phyloP scores from a whole-genome alignment of 2,329 filamentous ascomycete genomes.

The Oidium heveae region DNA sequence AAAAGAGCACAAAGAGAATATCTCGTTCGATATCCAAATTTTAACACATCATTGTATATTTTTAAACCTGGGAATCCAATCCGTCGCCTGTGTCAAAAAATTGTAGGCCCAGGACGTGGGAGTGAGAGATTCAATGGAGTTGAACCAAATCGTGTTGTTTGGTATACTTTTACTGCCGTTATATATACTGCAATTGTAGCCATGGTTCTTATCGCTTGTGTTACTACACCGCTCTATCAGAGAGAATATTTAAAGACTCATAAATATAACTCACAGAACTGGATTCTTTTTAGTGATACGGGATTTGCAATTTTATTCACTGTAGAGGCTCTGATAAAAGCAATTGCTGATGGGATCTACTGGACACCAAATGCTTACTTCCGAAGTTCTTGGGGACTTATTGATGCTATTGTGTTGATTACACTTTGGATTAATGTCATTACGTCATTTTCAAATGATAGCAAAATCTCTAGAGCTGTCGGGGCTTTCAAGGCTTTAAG shows the following conservation, averaged over 20 bases:
- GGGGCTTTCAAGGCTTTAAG: slow-evolving; percentile 93
- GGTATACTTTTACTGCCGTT: slow-evolving; percentile 83
- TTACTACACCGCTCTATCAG: slow-evolving; percentile 87
- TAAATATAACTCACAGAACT: slow-evolving; percentile 40
- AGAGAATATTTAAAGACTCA: slow-evolving; percentile 51
- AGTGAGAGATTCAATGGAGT: slow-evolving; percentile 70
- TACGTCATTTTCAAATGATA: slow-evolving; percentile 58
- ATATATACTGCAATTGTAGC: slow-evolving; percentile 85
- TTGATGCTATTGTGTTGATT: slow-evolving; percentile 72
- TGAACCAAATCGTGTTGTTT: slow-evolving; percentile 65
- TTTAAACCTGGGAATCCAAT: slow-evolving; percentile 59
- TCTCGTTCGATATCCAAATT: slow-evolving; percentile 59
- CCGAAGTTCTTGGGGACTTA: slow-evolving; percentile 86
- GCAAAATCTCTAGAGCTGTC: slow-evolving; percentile 66
- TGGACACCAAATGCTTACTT: slow-evolving; percentile 97
- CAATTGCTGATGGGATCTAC: slow-evolving; percentile 83
- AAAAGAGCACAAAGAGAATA: slow-evolving; percentile 83
- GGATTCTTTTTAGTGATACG: slow-evolving; percentile 89
- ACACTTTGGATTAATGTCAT: slow-evolving; percentile 90
- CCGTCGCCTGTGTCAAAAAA: slow-evolving; percentile 58
- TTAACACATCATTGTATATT: slow-evolving; percentile 79
- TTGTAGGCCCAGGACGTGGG: slow-evolving; percentile 80
- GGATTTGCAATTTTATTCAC: slow-evolving; percentile 75
- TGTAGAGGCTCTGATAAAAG: slow-evolving; percentile 67
- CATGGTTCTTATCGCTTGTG: slow-evolving; percentile 90